A percentile compares a stretch with the other conserved stretches of the same genome.
Conservation (phyloP, 2,329 filamentous ascomycete genomes). For the Herpotrichia juniperi region DNA sequence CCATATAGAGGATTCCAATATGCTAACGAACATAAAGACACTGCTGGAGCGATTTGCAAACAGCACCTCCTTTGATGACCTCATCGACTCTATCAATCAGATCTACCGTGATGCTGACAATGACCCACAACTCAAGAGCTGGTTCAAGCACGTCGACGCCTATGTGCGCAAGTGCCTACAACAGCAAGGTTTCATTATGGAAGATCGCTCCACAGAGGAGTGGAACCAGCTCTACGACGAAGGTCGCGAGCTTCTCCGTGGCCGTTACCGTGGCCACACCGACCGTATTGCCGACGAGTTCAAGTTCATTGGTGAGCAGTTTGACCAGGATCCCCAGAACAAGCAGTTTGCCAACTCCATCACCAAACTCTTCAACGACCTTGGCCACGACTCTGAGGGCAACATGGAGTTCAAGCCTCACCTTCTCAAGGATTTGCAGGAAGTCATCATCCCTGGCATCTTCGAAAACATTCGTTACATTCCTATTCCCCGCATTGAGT, state of each 20-base stretch:
- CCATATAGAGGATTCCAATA: slow-evolving; percentile 42
- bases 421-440: slow-evolving; percentile 83
- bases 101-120: slow-evolving; percentile 87
- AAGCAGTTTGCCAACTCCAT: slow-evolving; percentile 76
- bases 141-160: slow-evolving; percentile 80
- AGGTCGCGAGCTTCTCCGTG: slow-evolving; percentile 83
- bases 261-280: slow-evolving; percentile 86
- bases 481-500: slow-evolving; percentile 92
- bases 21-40: slow-evolving; percentile 66
- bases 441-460: slow-evolving; percentile 81
- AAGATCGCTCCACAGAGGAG: slow-evolving; percentile 77
- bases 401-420: slow-evolving; percentile 92
- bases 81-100: slow-evolving; percentile 82
- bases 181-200: slow-evolving; percentile 89
- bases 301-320: slow-evolving; percentile 88
- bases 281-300: slow-evolving; percentile 86
- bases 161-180: slow-evolving; percentile 85
- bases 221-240: slow-evolving; percentile 87
- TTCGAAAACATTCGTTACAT: slow-evolving; percentile 90
- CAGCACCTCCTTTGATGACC: slow-evolving; percentile 83
- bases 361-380: slow-evolving; percentile 84
- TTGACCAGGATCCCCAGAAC: slow-evolving; percentile 87
- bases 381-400: slow-evolving; percentile 86
- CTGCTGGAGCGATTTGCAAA: slow-evolving; percentile 96
- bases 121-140: slow-evolving; percentile 84